A percentile compares a stretch with the other conserved stretches of the same genome.
Conservation (phyloP, 495 filamentous ascomycete genomes). For the Talaromyces stipitatus region DNA sequence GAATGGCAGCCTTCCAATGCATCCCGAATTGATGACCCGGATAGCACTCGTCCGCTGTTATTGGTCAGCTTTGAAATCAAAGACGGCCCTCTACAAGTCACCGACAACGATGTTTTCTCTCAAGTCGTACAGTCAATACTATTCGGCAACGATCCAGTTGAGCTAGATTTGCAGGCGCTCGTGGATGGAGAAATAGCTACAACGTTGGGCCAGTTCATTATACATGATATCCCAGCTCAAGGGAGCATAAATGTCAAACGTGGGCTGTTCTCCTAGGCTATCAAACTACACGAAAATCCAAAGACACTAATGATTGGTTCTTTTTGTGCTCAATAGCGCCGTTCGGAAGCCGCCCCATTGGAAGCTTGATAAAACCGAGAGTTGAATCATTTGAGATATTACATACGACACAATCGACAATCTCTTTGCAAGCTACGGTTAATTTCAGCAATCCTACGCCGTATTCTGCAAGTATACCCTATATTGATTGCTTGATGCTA, state of each 20-base stretch:
- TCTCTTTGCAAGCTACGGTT: constrained; percentile 59
- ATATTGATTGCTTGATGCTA: constrained; percentile 63
- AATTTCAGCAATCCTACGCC: constrained; percentile 86
- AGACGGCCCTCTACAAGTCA: constrained; percentile 74
- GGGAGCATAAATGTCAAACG: constrained; percentile 84
- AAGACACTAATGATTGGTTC: constrained; percentile 7
- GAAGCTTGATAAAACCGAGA: constrained; percentile 45
- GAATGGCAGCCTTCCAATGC: constrained; percentile 85
- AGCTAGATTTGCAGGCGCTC: constrained; percentile 65
- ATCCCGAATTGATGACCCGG: constrained; percentile 48
- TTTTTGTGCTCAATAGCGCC: constrained; percentile 22
- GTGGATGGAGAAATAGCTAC: constrained; percentile 79
- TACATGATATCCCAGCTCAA: constrained; percentile 77
- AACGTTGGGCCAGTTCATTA: constrained; percentile 64
- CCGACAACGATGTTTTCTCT: constrained; percentile 64
- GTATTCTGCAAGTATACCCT: constrained; percentile 75
- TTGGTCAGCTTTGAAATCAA: constrained; percentile 66
- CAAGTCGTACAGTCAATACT: constrained; percentile 68
- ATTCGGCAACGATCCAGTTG: constrained; percentile 57
- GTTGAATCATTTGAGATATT: constrained; percentile 59
- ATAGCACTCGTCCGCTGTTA: constrained; percentile 48
- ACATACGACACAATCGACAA: constrained; percentile 57
- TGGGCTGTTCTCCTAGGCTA: constrained; percentile 41
- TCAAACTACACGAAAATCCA: constrained; percentile 5
- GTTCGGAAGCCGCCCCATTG: constrained; percentile 38